These are phyloP conservation scores for Penicillium cosmopolitanum DNA, from an alignment of 495 filamentous ascomycete genomes.

Conservation along the genomic window DNA sequence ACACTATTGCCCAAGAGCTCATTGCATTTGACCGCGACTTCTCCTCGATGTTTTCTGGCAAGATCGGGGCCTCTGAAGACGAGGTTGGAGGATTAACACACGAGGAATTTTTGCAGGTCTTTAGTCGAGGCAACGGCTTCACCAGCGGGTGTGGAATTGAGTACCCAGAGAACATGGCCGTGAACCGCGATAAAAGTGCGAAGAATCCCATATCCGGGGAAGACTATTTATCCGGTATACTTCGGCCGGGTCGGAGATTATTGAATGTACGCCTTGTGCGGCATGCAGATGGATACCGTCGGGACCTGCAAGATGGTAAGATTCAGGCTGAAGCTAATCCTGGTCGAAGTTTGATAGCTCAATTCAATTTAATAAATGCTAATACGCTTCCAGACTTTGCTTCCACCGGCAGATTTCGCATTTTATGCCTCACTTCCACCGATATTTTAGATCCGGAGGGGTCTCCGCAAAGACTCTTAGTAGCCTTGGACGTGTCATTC, in stretches of 20 bases:
- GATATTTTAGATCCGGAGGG: slow-evolving; percentile 37
- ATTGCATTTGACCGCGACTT: slow-evolving; percentile 72
- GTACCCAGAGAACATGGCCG: slow-evolving; percentile 46
- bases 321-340: not conserved
- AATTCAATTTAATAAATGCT: not conserved
- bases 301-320: slow-evolving; percentile 54
- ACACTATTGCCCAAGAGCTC: slow-evolving; percentile 69
- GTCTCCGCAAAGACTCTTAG: slow-evolving; percentile 35
- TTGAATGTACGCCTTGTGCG: slow-evolving; percentile 42
- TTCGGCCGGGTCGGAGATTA: slow-evolving; percentile 36
- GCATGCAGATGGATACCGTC: slow-evolving; percentile 49
- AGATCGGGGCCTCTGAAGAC: slow-evolving; percentile 43
- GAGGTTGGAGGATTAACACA: slow-evolving; percentile 45
- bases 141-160: slow-evolving; percentile 52
- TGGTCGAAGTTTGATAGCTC: not conserved
- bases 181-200: slow-evolving; percentile 29
- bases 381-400: slow-evolving; percentile 34
- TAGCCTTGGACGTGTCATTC: slow-evolving; percentile 46
- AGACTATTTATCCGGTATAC: slow-evolving; percentile 48
- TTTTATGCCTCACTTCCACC: slow-evolving; percentile 45
- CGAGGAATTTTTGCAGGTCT: slow-evolving; percentile 55
- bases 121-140: slow-evolving; percentile 50
- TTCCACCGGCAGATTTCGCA: slow-evolving; percentile 51
- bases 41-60: slow-evolving; percentile 54
- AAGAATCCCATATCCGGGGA: slow-evolving; percentile 40